These are phyloP conservation scores for Tetrapisispora iriomotensis DNA, from an alignment of 805 yeast species.

Conservation along the genomic window DNA sequence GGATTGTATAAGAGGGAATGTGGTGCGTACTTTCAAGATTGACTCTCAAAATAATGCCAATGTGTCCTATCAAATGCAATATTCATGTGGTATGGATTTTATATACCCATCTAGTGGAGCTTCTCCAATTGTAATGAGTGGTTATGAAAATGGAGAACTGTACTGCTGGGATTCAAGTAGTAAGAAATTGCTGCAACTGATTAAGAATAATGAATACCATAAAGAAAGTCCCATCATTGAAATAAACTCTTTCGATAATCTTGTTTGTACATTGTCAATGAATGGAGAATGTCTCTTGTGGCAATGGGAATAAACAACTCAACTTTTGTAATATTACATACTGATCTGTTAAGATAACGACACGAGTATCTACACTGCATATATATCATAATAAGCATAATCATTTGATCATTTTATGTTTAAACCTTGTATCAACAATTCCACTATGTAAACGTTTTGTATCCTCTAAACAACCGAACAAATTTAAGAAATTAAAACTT, in stretches of 20 bases:
- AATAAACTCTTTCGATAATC: conserved; percentile 12
- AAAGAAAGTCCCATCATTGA: conserved; percentile 17
- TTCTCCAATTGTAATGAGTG: conserved; percentile 22
- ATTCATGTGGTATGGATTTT: conserved; percentile 25
- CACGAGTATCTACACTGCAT: too few species aligned
- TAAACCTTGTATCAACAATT: too few species aligned
- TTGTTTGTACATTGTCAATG: conserved; percentile 20
- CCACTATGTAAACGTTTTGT: too few species aligned
- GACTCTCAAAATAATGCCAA: not conserved
- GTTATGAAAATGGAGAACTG: conserved; percentile 22
- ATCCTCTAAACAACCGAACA: too few species aligned
- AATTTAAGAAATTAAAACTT: too few species aligned
- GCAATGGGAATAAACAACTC: conserved; percentile 12
- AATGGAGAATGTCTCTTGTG: conserved; percentile 23
- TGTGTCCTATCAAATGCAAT: conserved; percentile 2
- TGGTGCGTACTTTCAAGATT: conserved; percentile 55
- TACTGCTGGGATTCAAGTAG: conserved; percentile 21
- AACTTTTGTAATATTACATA: too few species aligned
- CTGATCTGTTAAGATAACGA: too few species aligned
- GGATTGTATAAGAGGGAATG: conserved; percentile 77
- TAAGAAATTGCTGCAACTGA: conserved; percentile 13
- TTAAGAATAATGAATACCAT: conserved; percentile 7
- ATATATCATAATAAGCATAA: too few species aligned
- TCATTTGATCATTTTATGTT: too few species aligned
- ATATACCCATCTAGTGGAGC: conserved; percentile 15